phyloP scores from a whole-genome alignment of 2,329 filamentous ascomycete species.

The Coleophoma eucalyptorum region DNA sequence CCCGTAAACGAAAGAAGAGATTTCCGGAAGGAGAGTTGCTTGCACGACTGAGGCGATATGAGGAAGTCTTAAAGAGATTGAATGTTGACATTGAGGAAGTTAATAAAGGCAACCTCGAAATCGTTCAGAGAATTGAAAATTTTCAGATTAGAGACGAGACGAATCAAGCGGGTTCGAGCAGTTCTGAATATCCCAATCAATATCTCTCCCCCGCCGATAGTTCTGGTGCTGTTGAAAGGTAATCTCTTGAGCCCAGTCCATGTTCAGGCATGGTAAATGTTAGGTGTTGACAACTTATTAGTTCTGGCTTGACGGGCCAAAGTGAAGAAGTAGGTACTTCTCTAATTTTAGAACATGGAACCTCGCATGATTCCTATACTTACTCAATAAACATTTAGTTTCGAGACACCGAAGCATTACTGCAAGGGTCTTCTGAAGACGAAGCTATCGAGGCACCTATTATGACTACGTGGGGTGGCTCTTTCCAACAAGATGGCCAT shows the following conservation, averaged over 20 bases:
- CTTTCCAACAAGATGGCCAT: conserved; percentile 12
- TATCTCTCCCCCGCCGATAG: background rate
- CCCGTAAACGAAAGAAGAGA: conserved; percentile 17
- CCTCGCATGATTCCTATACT: no score
- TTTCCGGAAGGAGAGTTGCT: conserved; percentile 23
- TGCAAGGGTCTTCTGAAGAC: conserved; percentile 26
- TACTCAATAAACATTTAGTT: conserved; percentile 12
- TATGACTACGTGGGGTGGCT: conserved; percentile 23
- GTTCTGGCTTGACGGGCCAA: no score
- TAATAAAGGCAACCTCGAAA: conserved; percentile 6
- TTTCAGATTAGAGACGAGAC: conserved; percentile 8
- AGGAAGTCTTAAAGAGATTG: conserved; percentile 16
- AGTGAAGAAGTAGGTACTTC: conserved; percentile 7
- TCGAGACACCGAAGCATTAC: conserved; percentile 26
- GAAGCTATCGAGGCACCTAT: conserved; percentile 16
- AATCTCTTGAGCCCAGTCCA: background rate
- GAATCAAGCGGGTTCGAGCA: conserved; percentile 3
- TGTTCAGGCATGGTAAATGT: no score
- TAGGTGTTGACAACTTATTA: no score
- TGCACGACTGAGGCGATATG: conserved; percentile 19
- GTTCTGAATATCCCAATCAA: no score
- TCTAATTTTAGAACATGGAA: no score
- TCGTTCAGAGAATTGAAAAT: background rate
- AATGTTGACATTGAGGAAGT: conserved; percentile 22
- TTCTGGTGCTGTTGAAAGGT: conserved; percentile 10